These are phyloP conservation scores for Trametes meyenii DNA, from an alignment of 768 basidiomycete genomes.

Conservation along the genomic window DNA sequence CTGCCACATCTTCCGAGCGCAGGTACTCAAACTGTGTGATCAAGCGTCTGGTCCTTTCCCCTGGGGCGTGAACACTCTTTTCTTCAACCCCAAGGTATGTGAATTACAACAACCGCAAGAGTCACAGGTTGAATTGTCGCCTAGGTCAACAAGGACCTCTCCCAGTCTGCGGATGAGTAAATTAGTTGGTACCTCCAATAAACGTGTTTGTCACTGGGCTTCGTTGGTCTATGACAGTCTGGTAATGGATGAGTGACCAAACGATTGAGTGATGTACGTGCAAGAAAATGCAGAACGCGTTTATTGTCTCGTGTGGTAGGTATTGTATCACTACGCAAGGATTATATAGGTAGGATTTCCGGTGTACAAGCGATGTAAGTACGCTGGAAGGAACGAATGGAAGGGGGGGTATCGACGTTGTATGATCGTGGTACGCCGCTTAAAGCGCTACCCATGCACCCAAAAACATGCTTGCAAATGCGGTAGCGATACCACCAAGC, in stretches of 20 bases:
- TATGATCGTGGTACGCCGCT: not conserved
- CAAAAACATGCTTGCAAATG: slow-evolving; percentile 36
- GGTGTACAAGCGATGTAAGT: not conserved
- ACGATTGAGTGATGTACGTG: too few relatives aligned
- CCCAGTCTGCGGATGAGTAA: slow-evolving; percentile 34
- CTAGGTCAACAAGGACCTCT: slow-evolving; percentile 70
- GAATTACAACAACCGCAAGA: too few relatives aligned
- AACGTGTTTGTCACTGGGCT: not conserved
- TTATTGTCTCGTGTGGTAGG: not conserved
- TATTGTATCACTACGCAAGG: not conserved
- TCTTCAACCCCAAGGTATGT: slow-evolving; percentile 76
- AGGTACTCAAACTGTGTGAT: not conserved
- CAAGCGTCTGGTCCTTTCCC: slow-evolving; percentile 68
- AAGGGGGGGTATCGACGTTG: not conserved
- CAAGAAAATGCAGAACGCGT: not conserved
- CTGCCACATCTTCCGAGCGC: not conserved
- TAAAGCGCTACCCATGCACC: slow-evolving; percentile 46
- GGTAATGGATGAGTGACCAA: not conserved
- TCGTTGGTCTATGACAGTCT: not conserved
- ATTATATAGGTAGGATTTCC: not conserved
- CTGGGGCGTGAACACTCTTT: slow-evolving; percentile 83
- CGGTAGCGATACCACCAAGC: slow-evolving; percentile 34
- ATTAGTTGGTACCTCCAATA: slow-evolving; percentile 11
- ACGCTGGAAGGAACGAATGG: not conserved
- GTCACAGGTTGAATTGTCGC: slow-evolving; percentile 3